A percentile compares a stretch with the other conserved stretches of the same genome.
These are phyloP conservation scores for Rubia balearica DNA, from an alignment of 305 asterid species.

Conservation along the genomic window DNA sequence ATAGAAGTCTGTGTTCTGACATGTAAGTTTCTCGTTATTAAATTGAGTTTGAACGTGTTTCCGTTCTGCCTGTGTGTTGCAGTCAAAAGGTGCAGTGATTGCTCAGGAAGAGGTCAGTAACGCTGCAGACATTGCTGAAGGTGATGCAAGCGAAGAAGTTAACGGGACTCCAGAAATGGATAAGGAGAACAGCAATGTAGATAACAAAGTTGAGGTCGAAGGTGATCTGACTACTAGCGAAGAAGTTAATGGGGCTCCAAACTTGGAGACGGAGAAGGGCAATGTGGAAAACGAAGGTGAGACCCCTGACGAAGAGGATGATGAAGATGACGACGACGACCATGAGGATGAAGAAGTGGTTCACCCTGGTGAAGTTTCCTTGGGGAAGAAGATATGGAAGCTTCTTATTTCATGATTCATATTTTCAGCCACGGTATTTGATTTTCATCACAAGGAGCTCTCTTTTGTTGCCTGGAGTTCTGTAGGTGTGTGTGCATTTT, in stretches of 20 bases:
- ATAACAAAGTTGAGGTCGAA: conserved; percentile 26
- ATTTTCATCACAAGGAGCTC: conserved; percentile 8
- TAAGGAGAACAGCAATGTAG: conserved; percentile 33
- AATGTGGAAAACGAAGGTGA: conserved; percentile 35
- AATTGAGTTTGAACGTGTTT: conserved; percentile 8
- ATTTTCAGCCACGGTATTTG: background rate
- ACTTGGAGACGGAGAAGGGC: conserved; percentile 27
- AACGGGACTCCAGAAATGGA: conserved; percentile 38
- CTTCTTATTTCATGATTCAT: conserved; percentile 62
- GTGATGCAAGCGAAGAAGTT: conserved; percentile 51
- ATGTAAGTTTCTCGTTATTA: background rate
- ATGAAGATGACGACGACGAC: conserved; percentile 27
- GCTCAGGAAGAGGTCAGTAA: conserved; percentile 26
- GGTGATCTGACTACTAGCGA: conserved; percentile 22
- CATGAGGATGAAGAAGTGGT: conserved; percentile 50
- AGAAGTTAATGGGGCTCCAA: conserved; percentile 42
- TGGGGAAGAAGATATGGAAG: conserved; percentile 92
- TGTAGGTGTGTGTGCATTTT: conserved; percentile 44
- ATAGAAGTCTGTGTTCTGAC: background rate
- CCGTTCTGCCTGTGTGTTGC: conserved; percentile 21
- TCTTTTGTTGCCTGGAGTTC: conserved; percentile 19
- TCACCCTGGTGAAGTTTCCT: conserved; percentile 83
- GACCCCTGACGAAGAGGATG: conserved; percentile 16
- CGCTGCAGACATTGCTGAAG: conserved; percentile 25
- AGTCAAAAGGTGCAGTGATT: conserved; percentile 39